Base-by-base conservation (phyloP, 495 filamentous ascomycete genomes). In the Choiromyces venosus region DNA sequence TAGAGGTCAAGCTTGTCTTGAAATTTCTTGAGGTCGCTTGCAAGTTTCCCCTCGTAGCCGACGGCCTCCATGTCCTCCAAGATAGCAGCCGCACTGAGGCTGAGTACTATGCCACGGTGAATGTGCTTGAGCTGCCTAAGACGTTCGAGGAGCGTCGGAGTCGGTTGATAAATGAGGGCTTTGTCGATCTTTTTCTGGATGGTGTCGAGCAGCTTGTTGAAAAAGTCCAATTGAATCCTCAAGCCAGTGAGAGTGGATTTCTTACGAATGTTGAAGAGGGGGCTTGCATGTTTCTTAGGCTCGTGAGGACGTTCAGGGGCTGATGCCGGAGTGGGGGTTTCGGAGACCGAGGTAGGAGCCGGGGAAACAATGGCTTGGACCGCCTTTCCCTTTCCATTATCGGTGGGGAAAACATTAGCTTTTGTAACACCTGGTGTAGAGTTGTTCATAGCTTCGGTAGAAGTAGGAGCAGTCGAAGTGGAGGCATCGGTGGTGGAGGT, bases 401-500 rank as follows among this genome's bases (percentile, higher is more conserved):
- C 25, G n/a, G 25, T 4, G 0, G 9, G 0, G 2, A 0, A 2
- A 29, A 29, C n/a, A 2, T 61, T 12, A 29, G 16, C n/a, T 29
- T 61, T 33, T 0, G 1, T 25, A 2, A 9, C 0, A 4, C 10
- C 1, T 16, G 14, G n/a, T 2, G 16, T 29, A 0, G 10, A 14
- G 25, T 10, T 61, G 2, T 16, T 5, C 2, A 0, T 1, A 29
- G n/a, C 10, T 16, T 9, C 52, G n/a, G n/a, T n/a, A n/a, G n/a
- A n/a, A n/a, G n/a, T n/a, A n/a, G n/a, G n/a, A n/a, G n/a, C n/a
- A n/a, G n/a, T n/a, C n/a, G n/a, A n/a, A n/a, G n/a, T 33, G 9
- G 10, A 4, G 4, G 9, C 0, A 1, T 9, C 0, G 14, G 1
- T 5, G 52, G n/a, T 0, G 25, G 10, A n/a, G n/a, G n/a, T n/a